Percentiles rank a stretch among this genome's conserved stretches.
Evolutionary conservation across 139 green algal genomes (phyloP).

Genomic region (Chlamydomonas eustigma): DNA sequence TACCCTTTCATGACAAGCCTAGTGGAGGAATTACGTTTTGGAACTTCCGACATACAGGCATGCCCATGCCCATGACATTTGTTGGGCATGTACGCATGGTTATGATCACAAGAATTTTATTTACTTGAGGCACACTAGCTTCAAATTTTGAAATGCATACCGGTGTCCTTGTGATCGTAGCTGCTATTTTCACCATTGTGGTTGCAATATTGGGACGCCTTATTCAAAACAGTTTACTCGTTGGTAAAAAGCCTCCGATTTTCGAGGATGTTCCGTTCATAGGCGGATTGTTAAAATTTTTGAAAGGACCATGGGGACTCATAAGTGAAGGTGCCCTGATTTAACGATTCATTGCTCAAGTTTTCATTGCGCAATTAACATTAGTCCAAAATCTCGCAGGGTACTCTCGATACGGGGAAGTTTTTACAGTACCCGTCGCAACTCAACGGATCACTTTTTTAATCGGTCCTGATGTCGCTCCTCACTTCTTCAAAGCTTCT

Average conservation of each 20-base stretch:
- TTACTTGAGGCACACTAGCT: too few relatives aligned
- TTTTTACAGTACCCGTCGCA: constrained; percentile 94
- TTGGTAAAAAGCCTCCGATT: constrained; percentile 58
- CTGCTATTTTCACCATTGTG: background rate
- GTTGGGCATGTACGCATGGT: too few relatives aligned
- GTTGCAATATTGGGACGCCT: background rate
- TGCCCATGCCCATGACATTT: too few relatives aligned
- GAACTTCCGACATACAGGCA: too few relatives aligned
- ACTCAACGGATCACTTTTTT: constrained; percentile 97
- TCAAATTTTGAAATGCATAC: background rate
- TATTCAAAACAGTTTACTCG: background rate
- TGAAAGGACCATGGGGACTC: constrained; percentile 40
- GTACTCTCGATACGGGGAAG: constrained; percentile 82
- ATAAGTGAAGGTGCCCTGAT: background rate
- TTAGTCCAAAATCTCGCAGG: constrained; percentile 12
- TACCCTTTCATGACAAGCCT: too few relatives aligned
- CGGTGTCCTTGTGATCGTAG: background rate
- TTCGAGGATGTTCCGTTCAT: constrained; percentile 85
- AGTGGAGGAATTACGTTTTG: too few relatives aligned
- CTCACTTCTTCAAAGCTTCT: constrained; percentile 95
- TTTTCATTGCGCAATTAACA: constrained; percentile 18
- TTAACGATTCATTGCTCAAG: background rate
- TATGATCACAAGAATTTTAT: too few relatives aligned
- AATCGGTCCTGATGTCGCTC: constrained; percentile 79
- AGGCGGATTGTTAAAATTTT: constrained; percentile 93